Evolutionary conservation across 441 rosid species (phyloP).

Genomic region (Eutrema salsugineum): DNA sequence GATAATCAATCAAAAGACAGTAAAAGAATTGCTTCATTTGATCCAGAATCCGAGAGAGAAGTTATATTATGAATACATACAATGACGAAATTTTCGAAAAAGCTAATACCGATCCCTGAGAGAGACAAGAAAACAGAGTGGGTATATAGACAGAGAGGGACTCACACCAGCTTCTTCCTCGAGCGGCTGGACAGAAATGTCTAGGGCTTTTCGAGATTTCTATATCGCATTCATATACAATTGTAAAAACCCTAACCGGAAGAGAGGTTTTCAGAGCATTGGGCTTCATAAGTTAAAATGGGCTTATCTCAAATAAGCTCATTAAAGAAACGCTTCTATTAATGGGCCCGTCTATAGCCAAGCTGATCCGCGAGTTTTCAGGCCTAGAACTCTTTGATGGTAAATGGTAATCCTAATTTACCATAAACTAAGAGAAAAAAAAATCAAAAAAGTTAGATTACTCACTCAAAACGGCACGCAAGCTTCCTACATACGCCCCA

Average conservation of each 20-base stretch:
- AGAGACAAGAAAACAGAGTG: neutral
- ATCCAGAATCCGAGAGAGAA: neutral
- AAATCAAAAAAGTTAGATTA: neutral
- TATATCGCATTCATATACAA: neutral
- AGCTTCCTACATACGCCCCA: slow-evolving; percentile 17
- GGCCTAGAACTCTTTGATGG: too few relatives aligned
- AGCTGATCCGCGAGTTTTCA: too few relatives aligned
- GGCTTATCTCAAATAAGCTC: neutral
- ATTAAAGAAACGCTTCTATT: too few relatives aligned
- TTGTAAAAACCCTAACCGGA: neutral
- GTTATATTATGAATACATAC: neutral
- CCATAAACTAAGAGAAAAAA: neutral
- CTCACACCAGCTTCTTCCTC: neutral
- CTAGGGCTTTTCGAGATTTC: neutral
- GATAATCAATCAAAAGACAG: neutral
- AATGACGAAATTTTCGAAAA: neutral
- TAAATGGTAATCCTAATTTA: too few relatives aligned
- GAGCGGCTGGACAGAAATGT: slow-evolving; percentile 8
- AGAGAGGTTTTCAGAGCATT: neutral
- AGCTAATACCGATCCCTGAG: neutral
- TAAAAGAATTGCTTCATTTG: neutral
- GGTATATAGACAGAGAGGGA: neutral
- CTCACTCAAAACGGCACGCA: neutral
- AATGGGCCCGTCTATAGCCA: too few relatives aligned
- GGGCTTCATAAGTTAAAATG: neutral